Evolutionary conservation across 2,329 filamentous ascomycete species (phyloP), one percentile per base, ranked within the genome.

Genomic region (Xylariaceae sp.): DNA sequence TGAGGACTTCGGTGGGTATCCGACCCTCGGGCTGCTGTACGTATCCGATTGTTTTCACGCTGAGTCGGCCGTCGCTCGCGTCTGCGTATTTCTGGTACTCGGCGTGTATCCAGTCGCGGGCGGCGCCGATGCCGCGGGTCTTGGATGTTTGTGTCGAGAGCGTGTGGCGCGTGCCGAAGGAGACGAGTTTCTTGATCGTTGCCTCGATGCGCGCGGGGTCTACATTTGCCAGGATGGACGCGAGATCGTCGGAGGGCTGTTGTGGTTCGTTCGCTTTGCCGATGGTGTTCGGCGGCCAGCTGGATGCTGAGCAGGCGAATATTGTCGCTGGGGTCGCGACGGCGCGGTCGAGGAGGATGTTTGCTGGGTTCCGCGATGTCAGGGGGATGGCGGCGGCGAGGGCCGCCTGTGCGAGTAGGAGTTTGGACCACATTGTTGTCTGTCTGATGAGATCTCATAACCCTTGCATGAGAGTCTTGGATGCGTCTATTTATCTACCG

Each of bases 81-180:
- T 74, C 71, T 2, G 82, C 81, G 61, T 79, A 78, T 44, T 70
- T 71, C 49, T 72, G 70, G 74, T 82, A 81, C 67, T 84, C 77
- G 23, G 71, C 70, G 37, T 75, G 75, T 52, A 85, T 79, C 81
- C 82, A 84, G 66, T 84, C 80, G 60, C 82, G 70, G 9, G 82
- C 81, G 4, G 82, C 82, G 1, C 81, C 80, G 55, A 85, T 83
- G 1, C 82, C 82, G 4, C 78, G 73, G 1, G 74, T 78, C 2
- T 75, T 75, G 39, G 76, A 77, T 59, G 78, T 82, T 63, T 83
- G 80, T 1, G 71, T 74, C 4, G 80, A 82, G 0, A 84, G 71
- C 0, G 82, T 84, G 66, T 84, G 81, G 6, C 82, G 75, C 4
- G 82, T 85, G 34, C 80, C 82, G 62, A 83, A 85, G 13, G 76